Conservation (phyloP, 2,329 filamentous ascomycete genomes). For the Fusarium decemcellulare region DNA sequence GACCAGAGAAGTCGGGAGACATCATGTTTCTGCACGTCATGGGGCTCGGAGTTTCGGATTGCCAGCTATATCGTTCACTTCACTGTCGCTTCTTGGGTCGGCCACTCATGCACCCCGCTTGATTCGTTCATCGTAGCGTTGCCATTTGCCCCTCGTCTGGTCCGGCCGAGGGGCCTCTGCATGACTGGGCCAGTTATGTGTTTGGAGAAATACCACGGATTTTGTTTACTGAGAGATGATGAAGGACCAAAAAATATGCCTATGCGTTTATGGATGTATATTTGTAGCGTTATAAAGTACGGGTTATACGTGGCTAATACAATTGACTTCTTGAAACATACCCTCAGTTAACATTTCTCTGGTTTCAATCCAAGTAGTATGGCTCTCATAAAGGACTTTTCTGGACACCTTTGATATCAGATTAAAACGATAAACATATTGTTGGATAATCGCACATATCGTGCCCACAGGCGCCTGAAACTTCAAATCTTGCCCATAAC, state of each 20-base stretch:
- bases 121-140: constrained; percentile 31
- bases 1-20: constrained; percentile 12
- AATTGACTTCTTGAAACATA: background rate
- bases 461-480: constrained; percentile 25
- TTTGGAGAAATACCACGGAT: constrained; percentile 38
- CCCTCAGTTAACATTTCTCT: too few relatives aligned
- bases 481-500: constrained; percentile 23
- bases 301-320: constrained; percentile 6
- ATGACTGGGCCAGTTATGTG: constrained; percentile 18
- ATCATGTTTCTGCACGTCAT: constrained; percentile 31
- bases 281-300: constrained; percentile 18
- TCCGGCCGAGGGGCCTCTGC: constrained; percentile 6
- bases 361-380: too few relatives aligned
- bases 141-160: constrained; percentile 8
- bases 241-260: constrained; percentile 5
- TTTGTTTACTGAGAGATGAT: constrained; percentile 20
- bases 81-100: constrained; percentile 21
- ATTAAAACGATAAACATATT: background rate
- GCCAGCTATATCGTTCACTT: constrained; percentile 23
- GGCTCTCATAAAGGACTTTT: too few relatives aligned
- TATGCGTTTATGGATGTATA: constrained; percentile 10
- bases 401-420: background rate
- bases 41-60: constrained; percentile 45
- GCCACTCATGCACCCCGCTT: constrained; percentile 29
- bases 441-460: constrained; percentile 30